Evolutionary conservation across 139 green algal species (phyloP), one percentile per base, ranked within the genome.

Genomic region (Chlamydomonas eustigma): DNA sequence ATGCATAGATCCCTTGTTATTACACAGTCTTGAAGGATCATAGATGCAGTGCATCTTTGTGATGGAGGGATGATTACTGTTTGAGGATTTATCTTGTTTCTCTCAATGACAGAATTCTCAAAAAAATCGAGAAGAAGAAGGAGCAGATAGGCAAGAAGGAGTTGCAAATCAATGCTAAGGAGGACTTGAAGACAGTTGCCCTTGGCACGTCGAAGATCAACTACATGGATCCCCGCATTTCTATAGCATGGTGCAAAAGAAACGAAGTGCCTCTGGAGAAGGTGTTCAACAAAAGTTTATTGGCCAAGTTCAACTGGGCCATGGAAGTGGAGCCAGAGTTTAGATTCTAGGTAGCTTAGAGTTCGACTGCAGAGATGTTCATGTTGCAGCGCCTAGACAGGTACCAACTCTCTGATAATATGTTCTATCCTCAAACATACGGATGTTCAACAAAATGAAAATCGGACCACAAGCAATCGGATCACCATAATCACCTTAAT

Each of bases 211-310:
- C 68, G 37, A 75, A 75, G 88, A 99, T 99, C 87, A 99, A 99
- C 83, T 99, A 99, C 88, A 88, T 99, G 82, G 96, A 99, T 89
- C 96, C 96, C 0, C 90, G 96, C 75, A 99, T 99, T 86, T 97
- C 93, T 1, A 88, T 99, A 6, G 92, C 96, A 0, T 99, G 95
- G 94, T 97, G 93, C 90, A 98, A 98, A 82, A 79, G 85, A 64
- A 89, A 93, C 51, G 93, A 94, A 64, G 85, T 94, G 68, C 94
- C 94, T 4, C 95, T 98, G 28, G 94, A 98, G 79, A 97, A 97
- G 85, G 87, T 99, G 3, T 99, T 98, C 89, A 98, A 97, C 90
- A 97, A 97, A 81, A 89, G 81, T 22, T 81, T 99, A 71, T 74
- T 98, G n/a, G 79, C 70, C 76, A 99, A 99, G 81, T 99, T 99